Conservation (phyloP, 257 asterid species). For the Fraxinus pennsylvanica region DNA sequence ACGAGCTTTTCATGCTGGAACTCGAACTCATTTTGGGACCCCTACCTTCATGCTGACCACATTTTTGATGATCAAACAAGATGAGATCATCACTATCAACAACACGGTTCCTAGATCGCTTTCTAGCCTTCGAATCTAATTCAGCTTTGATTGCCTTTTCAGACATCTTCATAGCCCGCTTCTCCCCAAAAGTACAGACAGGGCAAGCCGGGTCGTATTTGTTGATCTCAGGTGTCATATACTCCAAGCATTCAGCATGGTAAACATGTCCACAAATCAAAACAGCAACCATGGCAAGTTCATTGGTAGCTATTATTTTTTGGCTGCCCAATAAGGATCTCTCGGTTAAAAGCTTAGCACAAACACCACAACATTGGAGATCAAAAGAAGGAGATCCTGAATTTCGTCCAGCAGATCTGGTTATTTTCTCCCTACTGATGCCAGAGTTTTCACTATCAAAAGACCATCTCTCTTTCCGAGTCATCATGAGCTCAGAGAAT, state of each 20-base stretch:
- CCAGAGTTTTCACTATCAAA: conserved; percentile 81
- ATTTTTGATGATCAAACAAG: conserved; percentile 52
- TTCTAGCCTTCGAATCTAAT: conserved; percentile 67
- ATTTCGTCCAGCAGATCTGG: conserved; percentile 57
- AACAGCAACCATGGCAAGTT: conserved; percentile 84
- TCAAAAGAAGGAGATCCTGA: conserved; percentile 55
- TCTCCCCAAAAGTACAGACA: conserved; percentile 87
- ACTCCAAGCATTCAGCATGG: conserved; percentile 95
- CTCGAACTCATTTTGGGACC: conserved; percentile 64
- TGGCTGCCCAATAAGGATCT: conserved; percentile 68
- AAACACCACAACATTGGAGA: conserved; percentile 80
- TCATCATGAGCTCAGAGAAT: conserved; percentile 59
- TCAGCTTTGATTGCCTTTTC: conserved; percentile 87
- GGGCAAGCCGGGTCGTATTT: conserved; percentile 93
- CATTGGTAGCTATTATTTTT: conserved; percentile 61
- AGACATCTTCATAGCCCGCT: conserved; percentile 70
- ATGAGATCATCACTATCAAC: conserved; percentile 62
- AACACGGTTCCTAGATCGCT: conserved; percentile 56
- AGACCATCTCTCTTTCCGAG: conserved; percentile 88
- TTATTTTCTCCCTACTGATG: conserved; percentile 56
- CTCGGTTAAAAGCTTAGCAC: conserved; percentile 73
- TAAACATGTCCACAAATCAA: conserved; percentile 85
- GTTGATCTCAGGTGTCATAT: conserved; percentile 75
- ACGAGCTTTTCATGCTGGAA: conserved; percentile 65
- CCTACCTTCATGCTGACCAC: conserved; percentile 49